Percentiles rank a stretch among this genome's conserved stretches.
These are phyloP conservation scores for Ramichloridium luteum DNA, from an alignment of 2,329 filamentous ascomycete genomes.

Conservation along the genomic window DNA sequence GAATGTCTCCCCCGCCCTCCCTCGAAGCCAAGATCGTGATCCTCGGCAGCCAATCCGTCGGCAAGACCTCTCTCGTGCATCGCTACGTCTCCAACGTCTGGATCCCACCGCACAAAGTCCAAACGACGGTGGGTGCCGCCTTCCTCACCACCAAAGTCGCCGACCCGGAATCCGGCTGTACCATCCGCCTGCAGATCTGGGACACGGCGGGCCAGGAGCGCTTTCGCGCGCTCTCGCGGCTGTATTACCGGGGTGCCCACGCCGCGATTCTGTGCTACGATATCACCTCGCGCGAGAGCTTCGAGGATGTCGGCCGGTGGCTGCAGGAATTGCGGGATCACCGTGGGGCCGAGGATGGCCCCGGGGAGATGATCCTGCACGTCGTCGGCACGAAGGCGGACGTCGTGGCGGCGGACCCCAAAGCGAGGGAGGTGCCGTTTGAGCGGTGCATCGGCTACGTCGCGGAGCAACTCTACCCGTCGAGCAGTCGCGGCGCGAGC, in stretches of 20 bases:
- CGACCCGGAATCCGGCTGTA: slow-evolving; percentile 72
- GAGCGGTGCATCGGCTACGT: slow-evolving; percentile 94
- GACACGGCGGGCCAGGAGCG: slow-evolving; percentile 93
- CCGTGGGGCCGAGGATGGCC: slow-evolving; percentile 30
- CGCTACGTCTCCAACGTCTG: slow-evolving; percentile 64
- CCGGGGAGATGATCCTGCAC: slow-evolving; percentile 66
- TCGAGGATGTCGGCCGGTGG: slow-evolving; percentile 88
- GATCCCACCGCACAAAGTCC: slow-evolving; percentile 39
- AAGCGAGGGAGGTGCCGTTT: slow-evolving; percentile 72
- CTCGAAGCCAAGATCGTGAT: slow-evolving; percentile 75
- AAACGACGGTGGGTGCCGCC: slow-evolving; percentile 36
- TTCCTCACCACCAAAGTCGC: slow-evolving; percentile 53
- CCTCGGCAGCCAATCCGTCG: slow-evolving; percentile 66
- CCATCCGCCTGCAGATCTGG: slow-evolving; percentile 90
- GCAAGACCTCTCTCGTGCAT: slow-evolving; percentile 67
- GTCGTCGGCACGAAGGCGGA: slow-evolving; percentile 94
- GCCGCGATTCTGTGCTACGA: slow-evolving; percentile 90
- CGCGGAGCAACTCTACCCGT: slow-evolving; percentile 75
- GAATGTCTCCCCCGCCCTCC: slow-evolving; percentile 29
- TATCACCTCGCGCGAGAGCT: slow-evolving; percentile 76
- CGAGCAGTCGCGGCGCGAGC: slow-evolving; percentile 19
- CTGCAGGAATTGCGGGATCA: slow-evolving; percentile 72
- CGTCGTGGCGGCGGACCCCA: slow-evolving; percentile 73
- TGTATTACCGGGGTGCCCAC: slow-evolving; percentile 94
- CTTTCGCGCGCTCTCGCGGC: slow-evolving; percentile 83